Base-by-base conservation (phyloP, 148 eudicot species). In the Agrostemma githago region DNA sequence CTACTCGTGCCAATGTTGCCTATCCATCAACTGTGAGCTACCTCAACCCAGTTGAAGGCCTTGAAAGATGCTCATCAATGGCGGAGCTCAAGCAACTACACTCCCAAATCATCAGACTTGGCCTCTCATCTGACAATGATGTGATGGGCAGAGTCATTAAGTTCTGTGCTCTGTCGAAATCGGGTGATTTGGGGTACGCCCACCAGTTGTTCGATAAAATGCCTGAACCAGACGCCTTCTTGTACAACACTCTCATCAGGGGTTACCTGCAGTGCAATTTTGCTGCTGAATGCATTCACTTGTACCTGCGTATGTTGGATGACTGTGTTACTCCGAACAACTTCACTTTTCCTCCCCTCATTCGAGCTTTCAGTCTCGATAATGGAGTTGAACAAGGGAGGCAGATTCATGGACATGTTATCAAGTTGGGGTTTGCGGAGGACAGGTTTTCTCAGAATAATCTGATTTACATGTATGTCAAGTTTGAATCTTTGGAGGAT, bases 151-250 rank as follows among this genome's bases (percentile, higher is more conserved):
- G 90, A 63, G 80, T 89, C 44, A 86, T 88, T 51, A 89, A 92
- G 67, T 83, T 88, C 80, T 88, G 84, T 59, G 87, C 94, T 34
- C 26, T 88, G 8, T 81, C 91, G 1, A 41, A 75, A 34, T 80
- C 79, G 7, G 85, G 89, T 11, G 86, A 86, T 70, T 80, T 89
- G 56, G 12, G 68, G 19, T 89, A 92, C 76, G 97, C 95, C 34
- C 85, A 82, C 79, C 75, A 77, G 69, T 57, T 85, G 83, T 83
- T 92, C 71, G 89, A 77, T 34, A 39, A 16, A 74, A 71, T 89
- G 85, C 87, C 90, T 6, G 84, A 86, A 58, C 97, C 97, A 71
- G 93, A 91, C 76, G 81, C 97, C 42, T 89, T 91, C 43, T 70
- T 91, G 26, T 89, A 85, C 68, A 91, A 91, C 67, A 88, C 87